Percentiles rank a stretch among this genome's conserved stretches.
These are phyloP conservation scores for Pythium utonaiense DNA, from an alignment of 352 stramenopile genomes.

Conservation along the genomic window DNA sequence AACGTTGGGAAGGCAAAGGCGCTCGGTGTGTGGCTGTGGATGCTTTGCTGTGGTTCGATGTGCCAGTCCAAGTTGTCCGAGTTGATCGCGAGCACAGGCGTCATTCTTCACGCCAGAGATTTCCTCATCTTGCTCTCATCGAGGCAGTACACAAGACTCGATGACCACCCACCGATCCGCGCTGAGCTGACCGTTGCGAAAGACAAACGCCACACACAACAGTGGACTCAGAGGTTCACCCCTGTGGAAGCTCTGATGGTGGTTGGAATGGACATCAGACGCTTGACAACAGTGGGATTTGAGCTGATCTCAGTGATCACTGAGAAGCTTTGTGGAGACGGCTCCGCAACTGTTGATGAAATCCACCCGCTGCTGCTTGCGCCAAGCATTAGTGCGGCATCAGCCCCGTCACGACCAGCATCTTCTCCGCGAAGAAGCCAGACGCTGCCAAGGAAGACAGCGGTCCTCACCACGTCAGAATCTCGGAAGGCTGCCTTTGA, in stretches of 20 bases:
- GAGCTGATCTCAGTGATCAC: slow-evolving; percentile 5
- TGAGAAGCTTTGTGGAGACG: neutral
- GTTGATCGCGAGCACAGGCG: neutral
- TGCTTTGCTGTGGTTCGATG: neutral
- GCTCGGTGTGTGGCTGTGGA: slow-evolving; percentile 8
- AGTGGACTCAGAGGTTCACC: neutral
- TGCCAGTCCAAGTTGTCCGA: neutral
- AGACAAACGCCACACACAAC: neutral
- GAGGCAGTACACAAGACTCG: neutral
- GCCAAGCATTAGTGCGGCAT: neutral
- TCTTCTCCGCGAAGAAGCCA: neutral
- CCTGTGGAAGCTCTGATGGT: slow-evolving; percentile 2
- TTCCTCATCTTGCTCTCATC: neutral
- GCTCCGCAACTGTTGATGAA: neutral
- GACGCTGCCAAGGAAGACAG: neutral
- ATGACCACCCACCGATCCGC: neutral
- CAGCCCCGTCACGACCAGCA: neutral
- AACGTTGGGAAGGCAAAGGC: neutral
- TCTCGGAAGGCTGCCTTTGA: neutral
- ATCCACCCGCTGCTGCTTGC: neutral
- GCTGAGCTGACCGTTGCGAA: neutral
- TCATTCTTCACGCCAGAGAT: neutral
- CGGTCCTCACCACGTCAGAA: neutral
- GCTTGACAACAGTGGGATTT: neutral
- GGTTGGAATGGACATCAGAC: neutral